Percentiles rank a stretch among this genome's conserved stretches.
These are phyloP conservation scores for Leucoagaricus sp. DNA, from an alignment of 1,284 basidiomycete species.

Conservation along the genomic window DNA sequence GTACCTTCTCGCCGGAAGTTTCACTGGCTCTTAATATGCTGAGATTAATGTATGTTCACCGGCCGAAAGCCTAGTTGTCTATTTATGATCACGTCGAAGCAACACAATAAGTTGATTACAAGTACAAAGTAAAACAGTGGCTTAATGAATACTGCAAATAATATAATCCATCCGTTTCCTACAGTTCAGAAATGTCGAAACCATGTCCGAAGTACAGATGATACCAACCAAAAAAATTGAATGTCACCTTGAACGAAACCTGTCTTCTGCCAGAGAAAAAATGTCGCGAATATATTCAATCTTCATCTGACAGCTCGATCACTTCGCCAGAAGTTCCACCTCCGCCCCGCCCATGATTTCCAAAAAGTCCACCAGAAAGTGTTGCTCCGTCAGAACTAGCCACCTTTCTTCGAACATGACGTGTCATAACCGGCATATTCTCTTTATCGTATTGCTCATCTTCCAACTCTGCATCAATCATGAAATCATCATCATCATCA, in stretches of 20 bases:
- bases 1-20: no score
- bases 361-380: conserved; percentile 7
- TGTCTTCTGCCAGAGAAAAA: neutral
- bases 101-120: no score
- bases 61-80: no score
- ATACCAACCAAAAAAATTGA: neutral
- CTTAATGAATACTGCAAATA: no score
- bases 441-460: conserved; percentile 63
- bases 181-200: no score
- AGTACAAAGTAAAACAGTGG: no score
- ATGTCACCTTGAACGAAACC: neutral
- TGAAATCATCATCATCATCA: conserved; percentile 19
- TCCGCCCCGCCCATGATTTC: conserved; percentile 10
- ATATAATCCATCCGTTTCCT: no score
- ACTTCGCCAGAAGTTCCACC: conserved; percentile 33
- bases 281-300: conserved; percentile 20
- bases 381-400: conserved; percentile 15
- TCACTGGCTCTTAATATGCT: no score
- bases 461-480: conserved; percentile 26
- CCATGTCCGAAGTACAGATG: no score
- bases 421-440: conserved; percentile 54
- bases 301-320: conserved; percentile 54
- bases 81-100: no score
- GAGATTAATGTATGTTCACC: no score
- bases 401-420: conserved; percentile 47